These are phyloP conservation scores for Aspergillus ochraceoroseus DNA, from an alignment of 2,329 filamentous ascomycete species.

Conservation along the genomic window DNA sequence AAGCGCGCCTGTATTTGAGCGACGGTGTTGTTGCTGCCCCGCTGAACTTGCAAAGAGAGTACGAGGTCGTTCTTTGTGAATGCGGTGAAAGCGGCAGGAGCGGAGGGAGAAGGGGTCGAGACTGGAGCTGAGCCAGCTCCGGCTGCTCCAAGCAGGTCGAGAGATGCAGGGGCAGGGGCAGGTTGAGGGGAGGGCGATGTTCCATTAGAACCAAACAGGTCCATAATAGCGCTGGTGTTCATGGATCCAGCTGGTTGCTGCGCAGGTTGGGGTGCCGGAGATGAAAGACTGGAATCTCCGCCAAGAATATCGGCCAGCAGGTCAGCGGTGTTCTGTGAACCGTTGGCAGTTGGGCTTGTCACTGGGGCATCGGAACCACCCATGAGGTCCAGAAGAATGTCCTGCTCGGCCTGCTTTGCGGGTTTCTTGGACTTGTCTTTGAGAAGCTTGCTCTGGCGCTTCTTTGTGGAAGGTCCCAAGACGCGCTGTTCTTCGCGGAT, in stretches of 20 bases:
- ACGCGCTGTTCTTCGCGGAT: slow-evolving; percentile 94
- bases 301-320: slow-evolving; percentile 88
- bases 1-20: slow-evolving; percentile 83
- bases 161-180: slow-evolving; percentile 41
- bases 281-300: slow-evolving; percentile 56
- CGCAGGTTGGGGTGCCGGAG: slow-evolving; percentile 51
- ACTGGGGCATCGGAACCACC: slow-evolving; percentile 66
- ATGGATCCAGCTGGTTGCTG: slow-evolving; percentile 47
- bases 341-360: slow-evolving; percentile 52
- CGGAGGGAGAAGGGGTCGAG: slow-evolving; percentile 43
- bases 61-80: slow-evolving; percentile 83
- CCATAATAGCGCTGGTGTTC: slow-evolving; percentile 77
- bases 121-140: slow-evolving; percentile 49
- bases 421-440: slow-evolving; percentile 71
- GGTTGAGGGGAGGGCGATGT: slow-evolving; percentile 47
- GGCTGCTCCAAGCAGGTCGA: slow-evolving; percentile 40
- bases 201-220: slow-evolving; percentile 63
- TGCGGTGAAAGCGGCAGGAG: slow-evolving; percentile 58
- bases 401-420: slow-evolving; percentile 80
- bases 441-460: slow-evolving; percentile 56
- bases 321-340: slow-evolving; percentile 71
- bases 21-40: slow-evolving; percentile 58
- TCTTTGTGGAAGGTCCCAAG: slow-evolving; percentile 70
- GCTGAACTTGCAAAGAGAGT: slow-evolving; percentile 76
- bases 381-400: slow-evolving; percentile 89